Evolutionary conservation across 345 rosid genomes (phyloP), one percentile per base, ranked within the genome.

Genomic region (Melaleuca quinquenervia): DNA sequence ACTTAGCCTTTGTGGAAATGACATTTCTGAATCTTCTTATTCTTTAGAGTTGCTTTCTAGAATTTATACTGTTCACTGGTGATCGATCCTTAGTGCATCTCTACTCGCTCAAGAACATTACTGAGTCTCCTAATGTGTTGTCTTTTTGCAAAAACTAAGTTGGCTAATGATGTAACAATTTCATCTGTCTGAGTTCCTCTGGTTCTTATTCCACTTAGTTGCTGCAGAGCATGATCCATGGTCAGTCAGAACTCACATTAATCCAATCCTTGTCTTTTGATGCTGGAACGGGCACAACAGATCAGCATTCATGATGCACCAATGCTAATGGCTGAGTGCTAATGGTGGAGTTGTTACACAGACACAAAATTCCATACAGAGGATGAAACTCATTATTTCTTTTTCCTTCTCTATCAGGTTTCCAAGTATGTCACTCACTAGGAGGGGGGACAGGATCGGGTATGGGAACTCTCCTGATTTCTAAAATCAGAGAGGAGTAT

Each of bases 371-470:
- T 70, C 78, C n/a, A 18, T 70, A 8, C 26, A 18, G 13, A 18
- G 26, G 24, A 21, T 70, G 18, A 18, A 18, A 70, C 48, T 70
- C 48, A 70, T 70, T 21, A 36, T 32, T 70, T 18, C 13, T 70
- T 70, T 9, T 82, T 83, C 85, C 85, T 41, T 54, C 62, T 29
- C 50, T 26, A 36, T 11, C 95, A 96, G 99, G 98, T 50, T 96
- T 96, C 89, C 99, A 96, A 90, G 98, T 96, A 78, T 96, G 99
- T 87, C 99, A 96, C 88, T 96, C 99, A 0, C 98, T 96, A 50
- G 98, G 99, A 91, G 99, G 99, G 85, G 99, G 99, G 82, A 96
- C 99, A 27, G 99, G 99, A 32, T 96, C 99, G 50, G 99, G 99
- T 58, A 95, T 96, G 99, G 99, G 99, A 89, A 96, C 99, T 5